Evolutionary conservation across 2,329 filamentous ascomycete genomes (phyloP), one percentile per base, ranked within the genome.

Genomic region (Fusarium goolgardi): DNA sequence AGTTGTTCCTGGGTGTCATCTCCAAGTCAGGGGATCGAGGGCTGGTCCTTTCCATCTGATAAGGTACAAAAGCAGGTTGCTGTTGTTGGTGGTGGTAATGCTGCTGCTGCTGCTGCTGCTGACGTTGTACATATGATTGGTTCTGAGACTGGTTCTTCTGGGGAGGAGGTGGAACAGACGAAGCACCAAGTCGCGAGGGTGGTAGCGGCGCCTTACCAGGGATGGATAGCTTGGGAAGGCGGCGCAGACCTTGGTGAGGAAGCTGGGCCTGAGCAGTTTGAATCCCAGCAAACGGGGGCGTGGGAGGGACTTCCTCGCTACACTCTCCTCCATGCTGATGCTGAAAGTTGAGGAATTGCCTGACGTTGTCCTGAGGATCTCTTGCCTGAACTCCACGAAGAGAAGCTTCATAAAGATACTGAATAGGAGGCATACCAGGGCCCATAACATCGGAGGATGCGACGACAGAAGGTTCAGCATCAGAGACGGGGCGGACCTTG

Each of bases 391-490:
- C 77, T 65, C 85, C 88, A 59, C 89, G 88, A 18, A 97, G 88
- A 41, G 85, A 86, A 49, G 90, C 88, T 77, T 94, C 90, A 72
- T 94, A 90, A 37, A 97, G 86, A 66, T 89, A 87, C 60, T 87
- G 85, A 62, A 94, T 84, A 25, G 89, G 84, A 23, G 90, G 85
- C 15, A 89, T 77, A 46, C 86, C 86, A 8, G 92, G 90, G 4
- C 94, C 94, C 66, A 98, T 85, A 13, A 96, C 86, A 78, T 97
- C 95, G 2, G 94, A 97, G 1, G 95, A 97, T 27, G 94, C 95
- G 53, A 97, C 90, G 12, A 97, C 85, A 2, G 94, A 97, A 12
- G 91, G 92, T 5, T 91, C 87, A 21, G 87, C 87, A 71, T 96
- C 91, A 8, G 93, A 95, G 27, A 89, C 83, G 13, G 92, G 91